A percentile compares a stretch with the other conserved stretches of the same genome.
Conservation (phyloP, 163 green algal species). For the Scenedesmus sp. region DNA sequence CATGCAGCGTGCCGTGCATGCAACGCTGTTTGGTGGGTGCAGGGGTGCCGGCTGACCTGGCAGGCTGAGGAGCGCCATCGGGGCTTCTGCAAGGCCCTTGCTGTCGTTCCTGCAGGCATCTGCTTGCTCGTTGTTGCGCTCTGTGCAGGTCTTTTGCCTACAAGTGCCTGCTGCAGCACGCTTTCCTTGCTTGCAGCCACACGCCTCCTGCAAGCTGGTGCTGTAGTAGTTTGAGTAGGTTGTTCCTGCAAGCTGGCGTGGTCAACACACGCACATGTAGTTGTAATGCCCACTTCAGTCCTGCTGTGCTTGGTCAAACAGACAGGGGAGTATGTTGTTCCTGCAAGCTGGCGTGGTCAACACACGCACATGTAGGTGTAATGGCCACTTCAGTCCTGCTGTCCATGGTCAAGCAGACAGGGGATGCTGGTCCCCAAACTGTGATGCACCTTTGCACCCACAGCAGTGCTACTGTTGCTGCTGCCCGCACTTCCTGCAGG, state of each 20-base stretch:
- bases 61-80: background rate
- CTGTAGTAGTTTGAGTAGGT: background rate
- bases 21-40: constrained; percentile 61
- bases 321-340: background rate
- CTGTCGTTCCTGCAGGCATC: background rate
- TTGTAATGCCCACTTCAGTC: too few species aligned
- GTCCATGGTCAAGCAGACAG: too few species aligned
- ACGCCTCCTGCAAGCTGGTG: background rate
- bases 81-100: too few species aligned
- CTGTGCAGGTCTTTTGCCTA: background rate
- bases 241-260: background rate
- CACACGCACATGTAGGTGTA: background rate
- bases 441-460: background rate
- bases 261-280: background rate
- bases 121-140: too few species aligned
- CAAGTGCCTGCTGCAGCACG: background rate
- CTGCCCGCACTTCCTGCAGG: constrained; percentile 11
- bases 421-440: background rate
- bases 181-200: background rate
- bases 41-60: background rate
- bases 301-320: too few species aligned
- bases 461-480: background rate
- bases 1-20: constrained; percentile 61
- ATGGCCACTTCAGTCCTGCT: background rate
- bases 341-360: background rate